These are phyloP conservation scores for Beauveria australis DNA, from an alignment of 2,329 filamentous ascomycete genomes.

Conservation along the genomic window DNA sequence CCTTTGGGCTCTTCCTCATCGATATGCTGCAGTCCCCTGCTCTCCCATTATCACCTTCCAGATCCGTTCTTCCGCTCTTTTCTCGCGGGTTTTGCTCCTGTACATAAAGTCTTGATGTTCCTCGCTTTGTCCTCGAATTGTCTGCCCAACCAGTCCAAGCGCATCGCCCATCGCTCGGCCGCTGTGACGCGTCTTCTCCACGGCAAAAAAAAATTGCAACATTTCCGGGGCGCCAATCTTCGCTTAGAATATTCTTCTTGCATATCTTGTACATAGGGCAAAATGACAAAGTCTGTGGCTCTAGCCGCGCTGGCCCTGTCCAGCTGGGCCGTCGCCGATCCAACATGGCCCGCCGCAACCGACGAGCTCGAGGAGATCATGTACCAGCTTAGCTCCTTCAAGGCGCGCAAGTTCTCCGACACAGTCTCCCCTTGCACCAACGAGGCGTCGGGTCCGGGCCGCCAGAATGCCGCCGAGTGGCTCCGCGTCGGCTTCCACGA, in stretches of 20 bases:
- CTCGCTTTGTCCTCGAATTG: background rate
- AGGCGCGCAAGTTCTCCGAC: conserved; percentile 46
- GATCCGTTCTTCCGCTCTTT: background rate
- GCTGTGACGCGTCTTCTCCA: background rate
- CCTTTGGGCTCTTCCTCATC: background rate
- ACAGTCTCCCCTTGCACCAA: conserved; percentile 49
- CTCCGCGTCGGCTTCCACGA: conserved; percentile 54
- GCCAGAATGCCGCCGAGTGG: conserved; percentile 54
- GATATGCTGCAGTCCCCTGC: background rate
- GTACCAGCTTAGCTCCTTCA: conserved; percentile 48
- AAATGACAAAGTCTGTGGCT: conserved; percentile 16
- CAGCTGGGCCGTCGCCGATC: conserved; percentile 32
- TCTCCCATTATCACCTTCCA: background rate
- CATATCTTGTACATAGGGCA: background rate
- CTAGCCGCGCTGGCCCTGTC: conserved; percentile 30
- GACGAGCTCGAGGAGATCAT: conserved; percentile 59
- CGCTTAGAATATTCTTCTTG: background rate
- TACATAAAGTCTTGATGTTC: background rate
- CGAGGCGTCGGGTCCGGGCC: conserved; percentile 43
- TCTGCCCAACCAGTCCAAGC: background rate
- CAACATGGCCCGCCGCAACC: conserved; percentile 51
- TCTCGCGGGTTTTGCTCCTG: background rate
- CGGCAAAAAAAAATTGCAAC: background rate
- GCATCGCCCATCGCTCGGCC: background rate
- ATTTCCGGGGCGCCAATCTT: background rate